Percentiles rank a stretch among this genome's conserved stretches.
phyloP scores from a whole-genome alignment of 495 filamentous ascomycete species.

The Filosporella fistucella region DNA sequence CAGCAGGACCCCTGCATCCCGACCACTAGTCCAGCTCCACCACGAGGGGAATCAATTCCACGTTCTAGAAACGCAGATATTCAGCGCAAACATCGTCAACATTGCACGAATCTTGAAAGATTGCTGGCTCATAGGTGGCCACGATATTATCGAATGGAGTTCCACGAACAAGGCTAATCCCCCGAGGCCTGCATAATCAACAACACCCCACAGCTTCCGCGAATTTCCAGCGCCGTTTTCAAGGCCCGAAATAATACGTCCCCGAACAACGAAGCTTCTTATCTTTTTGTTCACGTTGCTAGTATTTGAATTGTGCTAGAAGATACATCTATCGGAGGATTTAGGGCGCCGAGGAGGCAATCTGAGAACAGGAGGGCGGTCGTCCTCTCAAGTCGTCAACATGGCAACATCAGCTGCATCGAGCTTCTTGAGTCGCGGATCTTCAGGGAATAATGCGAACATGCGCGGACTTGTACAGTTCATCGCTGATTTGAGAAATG shows the following conservation, averaged over 20 bases:
- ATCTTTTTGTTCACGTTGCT: too few species aligned
- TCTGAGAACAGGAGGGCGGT: too few species aligned
- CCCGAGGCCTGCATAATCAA: slow-evolving; percentile 7
- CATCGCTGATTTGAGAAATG: slow-evolving; percentile 95
- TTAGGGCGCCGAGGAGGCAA: too few species aligned
- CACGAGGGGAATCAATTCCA: slow-evolving; percentile 2
- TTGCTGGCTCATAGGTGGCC: background rate
- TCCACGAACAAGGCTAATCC: slow-evolving; percentile 17
- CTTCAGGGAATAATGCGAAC: slow-evolving; percentile 56
- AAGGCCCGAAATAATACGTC: too few species aligned
- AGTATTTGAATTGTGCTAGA: too few species aligned
- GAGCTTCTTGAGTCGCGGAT: slow-evolving; percentile 58
- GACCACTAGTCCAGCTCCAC: slow-evolving; percentile 8
- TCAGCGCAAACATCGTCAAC: too few species aligned
- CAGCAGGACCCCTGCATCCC: slow-evolving; percentile 9
- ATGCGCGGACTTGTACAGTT: slow-evolving; percentile 93
- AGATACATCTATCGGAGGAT: too few species aligned
- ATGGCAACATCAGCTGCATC: slow-evolving; percentile 51
- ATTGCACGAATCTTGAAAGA: too few species aligned
- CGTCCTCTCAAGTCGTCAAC: slow-evolving; percentile 1
- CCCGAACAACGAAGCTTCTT: too few species aligned
- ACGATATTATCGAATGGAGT: slow-evolving; percentile 18
- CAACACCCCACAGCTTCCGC: background rate
- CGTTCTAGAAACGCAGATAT: background rate
- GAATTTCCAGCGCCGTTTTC: background rate